Base-by-base conservation (phyloP, 225 moss, liverwort and hornwort species). In the Physcomitrium patens region DNA sequence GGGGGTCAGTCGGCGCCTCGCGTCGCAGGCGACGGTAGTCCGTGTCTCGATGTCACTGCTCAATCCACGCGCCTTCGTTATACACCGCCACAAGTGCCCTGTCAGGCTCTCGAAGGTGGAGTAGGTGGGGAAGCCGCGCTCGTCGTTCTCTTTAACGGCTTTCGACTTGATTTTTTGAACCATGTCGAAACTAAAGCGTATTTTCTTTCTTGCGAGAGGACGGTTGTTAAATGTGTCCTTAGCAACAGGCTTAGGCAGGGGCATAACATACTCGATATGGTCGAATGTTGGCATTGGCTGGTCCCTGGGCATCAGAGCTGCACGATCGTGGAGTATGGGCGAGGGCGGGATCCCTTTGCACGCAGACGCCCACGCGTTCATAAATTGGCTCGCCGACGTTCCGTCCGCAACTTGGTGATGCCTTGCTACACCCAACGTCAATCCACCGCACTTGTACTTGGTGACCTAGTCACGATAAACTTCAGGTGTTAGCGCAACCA, bases 381-480 rank as follows among this genome's bases (percentile, higher is more conserved):
- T 87, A 70, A 99, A 99, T 66, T 57, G 58, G 68, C 80, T 84
- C 19, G 89, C 91, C 7, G 89, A 86, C 76, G 93, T 86, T 1
- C 99, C 95, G 52, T 95, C 99, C 44, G 95, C 94, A 52, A 95
- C 84, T 83, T 89, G 92, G 76, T 99, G 99, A 76, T 95, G 93
- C 68, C 93, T 82, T 23, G 99, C 95, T 67, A 99, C 83, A 18
- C 95, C 99, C 45, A 99, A 56, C 3, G 89, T 87, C 49, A 93
- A 59, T 10, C 90, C 90, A 1, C 90, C 87, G 57, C 90, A 90
- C 41, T 71, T 58, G 71, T 76, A 90, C 47, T 63, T 80, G 12
- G 90, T 90, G 13, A 90, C 90, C 85, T 89, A 72, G 67, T 62
- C 63, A 53, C 27, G 26, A 44, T 53, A 65, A 1, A 37, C 54